These are phyloP conservation scores for Pseudogymnoascus sp. DNA, from an alignment of 2,329 filamentous ascomycete genomes.

Conservation along the genomic window DNA sequence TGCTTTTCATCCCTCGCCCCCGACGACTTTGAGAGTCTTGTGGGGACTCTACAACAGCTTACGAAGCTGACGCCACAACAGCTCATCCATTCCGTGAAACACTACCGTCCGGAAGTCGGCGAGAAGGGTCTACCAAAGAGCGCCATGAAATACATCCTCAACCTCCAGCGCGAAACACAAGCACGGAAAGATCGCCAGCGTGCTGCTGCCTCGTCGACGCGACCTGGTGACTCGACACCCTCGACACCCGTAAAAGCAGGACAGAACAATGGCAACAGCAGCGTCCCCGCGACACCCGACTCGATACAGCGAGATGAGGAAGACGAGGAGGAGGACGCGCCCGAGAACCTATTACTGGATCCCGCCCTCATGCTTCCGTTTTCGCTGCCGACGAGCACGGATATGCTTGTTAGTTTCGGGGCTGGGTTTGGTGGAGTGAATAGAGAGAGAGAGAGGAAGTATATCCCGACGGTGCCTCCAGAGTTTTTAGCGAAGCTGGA, in stretches of 20 bases:
- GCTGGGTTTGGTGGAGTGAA: slow-evolving; percentile 92
- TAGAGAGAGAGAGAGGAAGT: slow-evolving; percentile 84
- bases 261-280: slow-evolving; percentile 27
- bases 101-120: slow-evolving; percentile 90
- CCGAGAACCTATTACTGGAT: slow-evolving; percentile 73
- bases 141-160: slow-evolving; percentile 76
- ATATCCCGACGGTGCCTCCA: slow-evolving; percentile 88
- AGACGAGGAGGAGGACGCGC: slow-evolving; percentile 58
- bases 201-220: slow-evolving; percentile 40
- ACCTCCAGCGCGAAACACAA: slow-evolving; percentile 68
- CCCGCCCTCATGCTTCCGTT: slow-evolving; percentile 91
- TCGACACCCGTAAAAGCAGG: slow-evolving; percentile 37
- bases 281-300: slow-evolving; percentile 37
- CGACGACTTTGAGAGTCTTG: slow-evolving; percentile 81
- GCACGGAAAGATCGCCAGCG: slow-evolving; percentile 48
- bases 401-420: slow-evolving; percentile 94
- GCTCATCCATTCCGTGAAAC: slow-evolving; percentile 82
- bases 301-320: slow-evolving; percentile 21
- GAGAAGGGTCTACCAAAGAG: slow-evolving; percentile 87
- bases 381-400: slow-evolving; percentile 87
- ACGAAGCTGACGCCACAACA: slow-evolving; percentile 80
- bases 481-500: slow-evolving; percentile 90
- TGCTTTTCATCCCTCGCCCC: slow-evolving; percentile 86
- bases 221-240: slow-evolving; percentile 32
- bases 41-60: slow-evolving; percentile 83